Evolutionary conservation across 768 basidiomycete species (phyloP).

Genomic region (Suillus brevipes): DNA sequence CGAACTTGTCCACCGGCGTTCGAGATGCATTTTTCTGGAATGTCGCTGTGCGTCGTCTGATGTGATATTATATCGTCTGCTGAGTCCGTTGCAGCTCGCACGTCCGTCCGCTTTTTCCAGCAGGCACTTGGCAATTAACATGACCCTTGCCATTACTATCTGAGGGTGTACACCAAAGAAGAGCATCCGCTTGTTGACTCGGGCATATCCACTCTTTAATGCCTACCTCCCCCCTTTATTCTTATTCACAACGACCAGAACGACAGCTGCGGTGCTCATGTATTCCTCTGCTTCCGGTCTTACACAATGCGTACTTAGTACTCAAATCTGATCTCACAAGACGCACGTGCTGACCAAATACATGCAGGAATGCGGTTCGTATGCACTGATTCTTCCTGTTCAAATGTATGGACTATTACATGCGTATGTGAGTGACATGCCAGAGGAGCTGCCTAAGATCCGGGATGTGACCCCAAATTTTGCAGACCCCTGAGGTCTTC

Average conservation of each 20-base stretch:
- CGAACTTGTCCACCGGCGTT: constrained; percentile 23
- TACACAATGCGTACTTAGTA: constrained; percentile 39
- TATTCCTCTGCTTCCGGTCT: constrained; percentile 46
- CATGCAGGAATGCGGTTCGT: constrained; percentile 36
- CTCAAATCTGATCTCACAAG: background rate
- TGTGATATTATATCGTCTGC: background rate
- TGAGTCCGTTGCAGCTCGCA: constrained; percentile 39
- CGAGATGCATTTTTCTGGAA: constrained; percentile 38
- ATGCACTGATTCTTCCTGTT: constrained; percentile 6
- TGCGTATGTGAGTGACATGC: constrained; percentile 35
- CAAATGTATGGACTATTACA: constrained; percentile 55
- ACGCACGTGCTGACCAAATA: background rate
- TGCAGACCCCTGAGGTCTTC: constrained; percentile 55
- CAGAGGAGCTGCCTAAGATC: background rate
- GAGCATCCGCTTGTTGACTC: background rate
- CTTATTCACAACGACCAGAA: constrained; percentile 50
- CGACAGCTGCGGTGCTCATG: constrained; percentile 39
- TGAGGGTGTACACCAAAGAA: constrained; percentile 42
- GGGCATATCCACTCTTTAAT: constrained; percentile 53
- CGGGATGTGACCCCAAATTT: background rate
- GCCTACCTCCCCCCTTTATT: constrained; percentile 53
- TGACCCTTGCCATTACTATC: constrained; percentile 45
- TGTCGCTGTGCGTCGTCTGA: constrained; percentile 40
- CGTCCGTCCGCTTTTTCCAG: constrained; percentile 47
- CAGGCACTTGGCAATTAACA: constrained; percentile 44